A percentile compares a stretch with the other conserved stretches of the same genome.
These are phyloP conservation scores for Porcisia hertigi DNA, from an alignment of 208 protist genomes.

Conservation along the genomic window DNA sequence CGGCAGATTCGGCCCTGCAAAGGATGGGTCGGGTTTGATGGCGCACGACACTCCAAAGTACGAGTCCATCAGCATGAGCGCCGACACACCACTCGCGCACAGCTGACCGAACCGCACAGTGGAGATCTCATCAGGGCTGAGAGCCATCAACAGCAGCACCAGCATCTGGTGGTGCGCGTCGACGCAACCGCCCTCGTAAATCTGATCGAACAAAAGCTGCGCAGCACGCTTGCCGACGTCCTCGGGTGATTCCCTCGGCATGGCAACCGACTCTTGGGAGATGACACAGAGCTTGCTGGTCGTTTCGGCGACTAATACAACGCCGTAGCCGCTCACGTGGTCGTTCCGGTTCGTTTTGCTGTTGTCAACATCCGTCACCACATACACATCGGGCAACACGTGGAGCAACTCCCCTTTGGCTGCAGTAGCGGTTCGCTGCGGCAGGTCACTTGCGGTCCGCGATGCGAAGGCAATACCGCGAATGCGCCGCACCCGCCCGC, in stretches of 20 bases:
- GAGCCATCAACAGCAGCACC: slow-evolving; percentile 90
- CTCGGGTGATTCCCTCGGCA: slow-evolving; percentile 77
- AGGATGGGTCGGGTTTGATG: slow-evolving; percentile 74
- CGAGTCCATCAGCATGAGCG: slow-evolving; percentile 82
- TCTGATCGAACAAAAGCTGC: slow-evolving; percentile 80
- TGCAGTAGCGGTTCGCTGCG: slow-evolving; percentile 83
- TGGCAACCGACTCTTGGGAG: slow-evolving; percentile 81
- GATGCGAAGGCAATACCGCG: slow-evolving; percentile 93
- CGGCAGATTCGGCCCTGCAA: slow-evolving; percentile 49
- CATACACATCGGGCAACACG: slow-evolving; percentile 92
- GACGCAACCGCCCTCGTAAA: slow-evolving; percentile 87
- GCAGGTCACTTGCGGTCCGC: slow-evolving; percentile 82
- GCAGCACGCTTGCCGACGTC: slow-evolving; percentile 82
- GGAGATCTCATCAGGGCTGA: slow-evolving; percentile 91
- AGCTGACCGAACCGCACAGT: slow-evolving; percentile 88
- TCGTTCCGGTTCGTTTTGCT: slow-evolving; percentile 45
- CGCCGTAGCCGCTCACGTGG: slow-evolving; percentile 84
- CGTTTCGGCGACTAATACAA: slow-evolving; percentile 93
- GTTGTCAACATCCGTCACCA: slow-evolving; percentile 90
- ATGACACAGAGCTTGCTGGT: slow-evolving; percentile 84
- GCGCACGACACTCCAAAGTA: slow-evolving; percentile 88
- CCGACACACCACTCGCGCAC: slow-evolving; percentile 66
- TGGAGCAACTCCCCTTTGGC: slow-evolving; percentile 89
- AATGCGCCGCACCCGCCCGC: slow-evolving; percentile 87
- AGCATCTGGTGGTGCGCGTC: slow-evolving; percentile 91